Percentiles rank a stretch among this genome's conserved stretches.
Evolutionary conservation across 2,329 filamentous ascomycete species (phyloP).

Genomic region (Raffaelea ambrosiae): DNA sequence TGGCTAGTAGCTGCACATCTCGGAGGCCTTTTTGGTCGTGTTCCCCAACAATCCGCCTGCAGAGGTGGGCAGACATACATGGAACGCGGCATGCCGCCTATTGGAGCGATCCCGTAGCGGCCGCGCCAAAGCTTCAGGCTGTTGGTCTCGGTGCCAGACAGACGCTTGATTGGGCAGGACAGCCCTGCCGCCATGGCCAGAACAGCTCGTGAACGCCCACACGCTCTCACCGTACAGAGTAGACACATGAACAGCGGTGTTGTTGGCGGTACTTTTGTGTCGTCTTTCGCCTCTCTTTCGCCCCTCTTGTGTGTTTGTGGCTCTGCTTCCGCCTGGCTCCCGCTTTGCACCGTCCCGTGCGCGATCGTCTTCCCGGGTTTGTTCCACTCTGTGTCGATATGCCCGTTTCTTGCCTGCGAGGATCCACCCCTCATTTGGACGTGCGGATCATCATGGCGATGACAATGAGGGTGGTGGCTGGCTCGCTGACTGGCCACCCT

Average conservation of each 20-base stretch:
- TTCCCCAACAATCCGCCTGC: background rate
- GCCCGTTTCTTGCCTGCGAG: background rate
- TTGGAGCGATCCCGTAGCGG: slow-evolving; percentile 11
- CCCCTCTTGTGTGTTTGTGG: no score
- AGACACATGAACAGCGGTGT: background rate
- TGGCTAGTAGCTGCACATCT: background rate
- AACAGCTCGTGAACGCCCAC: background rate
- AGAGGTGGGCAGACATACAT: slow-evolving; percentile 9
- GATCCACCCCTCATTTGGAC: no score
- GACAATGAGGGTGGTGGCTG: no score
- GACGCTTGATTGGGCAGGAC: slow-evolving; percentile 7
- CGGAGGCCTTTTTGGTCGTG: background rate
- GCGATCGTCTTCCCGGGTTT: slow-evolving; percentile 1
- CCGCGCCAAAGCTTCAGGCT: slow-evolving; percentile 2
- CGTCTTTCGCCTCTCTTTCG: background rate
- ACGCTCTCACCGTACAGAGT: no score
- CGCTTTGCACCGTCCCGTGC: background rate
- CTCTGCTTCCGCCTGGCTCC: background rate
- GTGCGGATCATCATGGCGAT: no score
- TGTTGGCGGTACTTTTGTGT: background rate
- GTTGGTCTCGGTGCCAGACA: background rate
- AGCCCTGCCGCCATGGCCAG: background rate
- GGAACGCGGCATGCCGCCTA: slow-evolving; percentile 5
- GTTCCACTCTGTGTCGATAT: background rate
- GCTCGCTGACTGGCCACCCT: no score